These are phyloP conservation scores for Lomentospora prolificans DNA, from an alignment of 2,329 filamentous ascomycete species.

Conservation along the genomic window DNA sequence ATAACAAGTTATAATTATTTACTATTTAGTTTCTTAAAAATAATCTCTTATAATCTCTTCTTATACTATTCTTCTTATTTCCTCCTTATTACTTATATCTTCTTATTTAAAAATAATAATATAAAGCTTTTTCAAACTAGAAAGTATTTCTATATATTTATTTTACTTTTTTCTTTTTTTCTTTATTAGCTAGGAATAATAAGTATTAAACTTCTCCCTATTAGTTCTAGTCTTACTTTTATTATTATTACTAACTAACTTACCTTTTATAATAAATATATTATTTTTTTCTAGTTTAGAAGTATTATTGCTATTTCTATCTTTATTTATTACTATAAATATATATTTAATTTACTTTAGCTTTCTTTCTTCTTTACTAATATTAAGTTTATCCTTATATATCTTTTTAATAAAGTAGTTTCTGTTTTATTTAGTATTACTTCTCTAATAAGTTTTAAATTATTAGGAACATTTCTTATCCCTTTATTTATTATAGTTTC, in stretches of 20 bases:
- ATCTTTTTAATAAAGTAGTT: not conserved
- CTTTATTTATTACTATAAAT: not conserved
- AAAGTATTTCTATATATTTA: not conserved
- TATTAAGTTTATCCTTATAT: not conserved
- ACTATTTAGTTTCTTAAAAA: no score
- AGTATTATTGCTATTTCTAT: not conserved
- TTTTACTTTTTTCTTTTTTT: not conserved
- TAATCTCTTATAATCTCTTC: no score
- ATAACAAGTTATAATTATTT: no score
- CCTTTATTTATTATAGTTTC: not conserved
- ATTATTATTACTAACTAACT: not conserved
- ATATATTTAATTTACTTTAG: not conserved
- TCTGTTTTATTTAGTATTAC: not conserved
- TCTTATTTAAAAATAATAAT: not conserved
- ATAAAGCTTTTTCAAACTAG: not conserved
- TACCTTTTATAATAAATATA: not conserved
- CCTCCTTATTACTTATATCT: no score
- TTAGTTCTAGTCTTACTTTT: not conserved
- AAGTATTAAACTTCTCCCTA: not conserved
- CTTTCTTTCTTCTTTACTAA: not conserved
- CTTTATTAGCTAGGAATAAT: no score
- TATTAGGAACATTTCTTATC: not conserved
- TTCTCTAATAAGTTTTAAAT: not conserved
- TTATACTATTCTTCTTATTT: no score
- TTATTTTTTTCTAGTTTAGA: not conserved